Percentiles rank a stretch among this genome's conserved stretches.
Evolutionary conservation across 352 stramenopile species (phyloP).

Genomic region (Aphanomyces cochlioides): DNA sequence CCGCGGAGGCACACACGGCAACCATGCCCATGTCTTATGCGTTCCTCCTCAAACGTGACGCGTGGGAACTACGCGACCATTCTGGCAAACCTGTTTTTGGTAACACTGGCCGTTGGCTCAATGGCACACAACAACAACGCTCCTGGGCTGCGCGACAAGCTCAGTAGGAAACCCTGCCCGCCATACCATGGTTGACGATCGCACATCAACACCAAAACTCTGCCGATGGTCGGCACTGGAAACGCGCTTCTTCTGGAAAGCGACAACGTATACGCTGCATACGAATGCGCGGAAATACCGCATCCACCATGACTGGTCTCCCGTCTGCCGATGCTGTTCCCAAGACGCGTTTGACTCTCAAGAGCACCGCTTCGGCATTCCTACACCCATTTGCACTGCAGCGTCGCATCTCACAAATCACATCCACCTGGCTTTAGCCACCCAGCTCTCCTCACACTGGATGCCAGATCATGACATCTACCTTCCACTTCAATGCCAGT

Average conservation of each 20-base stretch:
- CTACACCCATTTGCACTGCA: not conserved
- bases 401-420: not conserved
- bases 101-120: not conserved
- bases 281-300: not conserved
- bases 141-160: not conserved
- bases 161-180: not conserved
- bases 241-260: not conserved
- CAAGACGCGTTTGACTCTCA: no score
- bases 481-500: not conserved
- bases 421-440: not conserved
- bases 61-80: not conserved
- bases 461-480: not conserved
- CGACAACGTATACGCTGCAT: not conserved
- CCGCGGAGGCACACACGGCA: not conserved
- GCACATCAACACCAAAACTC: no score
- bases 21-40: not conserved
- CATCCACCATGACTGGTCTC: no score
- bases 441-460: not conserved
- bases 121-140: not conserved
- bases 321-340: no score
- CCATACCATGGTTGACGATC: not conserved
- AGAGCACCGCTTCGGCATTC: not conserved
- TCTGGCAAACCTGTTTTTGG: not conserved
- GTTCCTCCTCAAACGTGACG: not conserved
- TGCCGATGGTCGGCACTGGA: no score